Evolutionary conservation across 257 asterid species (phyloP).

Genomic region (Solanum paucissectum): DNA sequence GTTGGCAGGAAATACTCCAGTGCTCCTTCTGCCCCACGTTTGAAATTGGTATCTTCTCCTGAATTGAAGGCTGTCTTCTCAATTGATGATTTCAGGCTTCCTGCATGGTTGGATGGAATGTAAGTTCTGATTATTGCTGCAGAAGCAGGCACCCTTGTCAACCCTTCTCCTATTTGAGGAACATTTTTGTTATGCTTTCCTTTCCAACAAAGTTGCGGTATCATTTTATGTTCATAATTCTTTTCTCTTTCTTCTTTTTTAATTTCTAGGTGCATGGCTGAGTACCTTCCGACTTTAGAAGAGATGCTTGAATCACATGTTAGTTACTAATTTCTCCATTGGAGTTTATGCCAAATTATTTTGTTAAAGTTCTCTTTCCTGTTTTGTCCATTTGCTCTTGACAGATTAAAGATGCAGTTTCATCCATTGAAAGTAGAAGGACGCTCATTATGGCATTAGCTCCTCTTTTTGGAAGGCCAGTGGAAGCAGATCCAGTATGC

Average conservation of each 20-base stretch:
- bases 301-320: slow-evolving; percentile 73
- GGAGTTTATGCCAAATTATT: neutral
- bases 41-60: slow-evolving; percentile 66
- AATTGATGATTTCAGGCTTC: slow-evolving; percentile 84
- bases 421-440: slow-evolving; percentile 64
- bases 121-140: slow-evolving; percentile 23
- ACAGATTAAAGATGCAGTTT: slow-evolving; percentile 77
- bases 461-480: slow-evolving; percentile 70
- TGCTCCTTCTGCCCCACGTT: slow-evolving; percentile 62
- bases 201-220: neutral
- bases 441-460: slow-evolving; percentile 54
- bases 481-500: slow-evolving; percentile 86
- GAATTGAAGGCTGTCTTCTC: slow-evolving; percentile 74
- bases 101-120: slow-evolving; percentile 94
- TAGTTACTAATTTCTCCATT: slow-evolving; percentile 3
- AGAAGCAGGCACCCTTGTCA: neutral
- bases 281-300: slow-evolving; percentile 79
- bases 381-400: neutral
- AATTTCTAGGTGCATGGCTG: slow-evolving; percentile 79
- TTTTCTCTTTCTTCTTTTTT: neutral
- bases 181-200: neutral
- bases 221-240: neutral
- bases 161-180: neutral
- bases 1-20: slow-evolving; percentile 53
- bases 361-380: neutral